Base-by-base conservation (phyloP, 2,329 filamentous ascomycete genomes). In the Aspergillus spinulosporus region DNA sequence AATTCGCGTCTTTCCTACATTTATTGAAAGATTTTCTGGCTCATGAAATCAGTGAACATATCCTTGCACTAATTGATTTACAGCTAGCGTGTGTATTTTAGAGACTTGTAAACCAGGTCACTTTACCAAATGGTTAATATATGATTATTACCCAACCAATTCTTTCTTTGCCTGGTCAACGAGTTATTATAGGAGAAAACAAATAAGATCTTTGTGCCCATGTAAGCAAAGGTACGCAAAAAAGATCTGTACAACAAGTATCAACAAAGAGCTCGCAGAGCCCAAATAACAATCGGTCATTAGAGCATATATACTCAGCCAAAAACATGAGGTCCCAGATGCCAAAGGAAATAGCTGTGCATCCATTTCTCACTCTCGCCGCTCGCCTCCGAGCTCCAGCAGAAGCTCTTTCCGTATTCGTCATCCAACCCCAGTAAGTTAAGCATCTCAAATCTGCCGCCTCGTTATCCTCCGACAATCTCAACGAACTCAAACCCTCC, bases 11-110 rank as follows among this genome's bases (percentile, higher is more conserved):
- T 49, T 8, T 37, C 32, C 40, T 37, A 15, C 5, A 11, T 12
- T 12, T 39, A 39, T n/a, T 5, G 8, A 39, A 12, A 8, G 4
- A 4, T 37, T n/a, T 15, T 21, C 44, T 29, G 12, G 31, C 7
- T 34, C 21, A 15, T 9, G n/a, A 47, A 34, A 21, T 8, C 3
- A 14, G 34, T 12, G 14, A 15, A 28, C n/a, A 7, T 29, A 26
- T 11, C 14, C 14, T 14, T 48, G 29, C 14, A 43, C 14, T 51
- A n/a, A 37, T 7, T 37, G 31, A 42, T 11, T 36, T 52, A 34
- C 32, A 34, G 46, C 37, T 34, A 56, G 56, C 51, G 14, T 54
- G 56, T 36, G 42, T 52, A 58, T 58, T 45, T 47, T 48, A 45
- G 12, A 45, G 34, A 29, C 31, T 31, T 31, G 11, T n/a, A 21